Percentiles rank a stretch among this genome's conserved stretches.
phyloP scores from a whole-genome alignment of 768 basidiomycete species.

The Tremella mesenterica region DNA sequence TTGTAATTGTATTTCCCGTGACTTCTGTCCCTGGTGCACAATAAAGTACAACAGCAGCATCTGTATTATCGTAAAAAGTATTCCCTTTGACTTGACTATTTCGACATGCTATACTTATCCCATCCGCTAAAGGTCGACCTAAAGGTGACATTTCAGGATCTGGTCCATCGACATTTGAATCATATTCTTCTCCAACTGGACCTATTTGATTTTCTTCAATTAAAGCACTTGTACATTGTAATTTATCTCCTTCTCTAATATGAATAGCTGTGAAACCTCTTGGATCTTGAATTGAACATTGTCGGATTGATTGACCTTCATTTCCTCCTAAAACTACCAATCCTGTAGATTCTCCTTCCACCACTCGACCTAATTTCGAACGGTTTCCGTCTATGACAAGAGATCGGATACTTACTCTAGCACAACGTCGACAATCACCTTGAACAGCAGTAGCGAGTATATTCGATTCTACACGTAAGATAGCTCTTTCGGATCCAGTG shows the following conservation, averaged over 20 bases:
- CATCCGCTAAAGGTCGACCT: constrained; percentile 47
- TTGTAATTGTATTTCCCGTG: constrained; percentile 43
- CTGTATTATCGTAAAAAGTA: constrained; percentile 47
- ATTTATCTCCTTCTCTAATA: constrained; percentile 43
- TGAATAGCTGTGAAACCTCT: constrained; percentile 45
- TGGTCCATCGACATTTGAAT: constrained; percentile 39
- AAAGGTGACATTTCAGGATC: constrained; percentile 42
- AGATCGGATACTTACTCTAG: constrained; percentile 33
- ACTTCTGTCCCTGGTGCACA: constrained; percentile 47
- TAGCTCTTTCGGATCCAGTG: constrained; percentile 41
- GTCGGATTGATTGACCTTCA: constrained; percentile 38
- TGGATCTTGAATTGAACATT: constrained; percentile 38
- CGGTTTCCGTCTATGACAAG: constrained; percentile 44
- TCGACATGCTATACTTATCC: constrained; percentile 46
- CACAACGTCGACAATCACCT: constrained; percentile 45
- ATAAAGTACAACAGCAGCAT: constrained; percentile 45
- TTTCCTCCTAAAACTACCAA: constrained; percentile 43
- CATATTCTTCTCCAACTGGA: constrained; percentile 45
- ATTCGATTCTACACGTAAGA: constrained; percentile 37
- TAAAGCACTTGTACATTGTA: constrained; percentile 37
- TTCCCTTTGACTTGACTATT: constrained; percentile 43
- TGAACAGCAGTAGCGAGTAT: constrained; percentile 39
- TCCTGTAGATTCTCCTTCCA: constrained; percentile 12
- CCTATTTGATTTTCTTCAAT: constrained; percentile 44
- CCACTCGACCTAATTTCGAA: constrained; percentile 38